phyloP scores from a whole-genome alignment of 139 green algal species.

The Volvox africanus region DNA sequence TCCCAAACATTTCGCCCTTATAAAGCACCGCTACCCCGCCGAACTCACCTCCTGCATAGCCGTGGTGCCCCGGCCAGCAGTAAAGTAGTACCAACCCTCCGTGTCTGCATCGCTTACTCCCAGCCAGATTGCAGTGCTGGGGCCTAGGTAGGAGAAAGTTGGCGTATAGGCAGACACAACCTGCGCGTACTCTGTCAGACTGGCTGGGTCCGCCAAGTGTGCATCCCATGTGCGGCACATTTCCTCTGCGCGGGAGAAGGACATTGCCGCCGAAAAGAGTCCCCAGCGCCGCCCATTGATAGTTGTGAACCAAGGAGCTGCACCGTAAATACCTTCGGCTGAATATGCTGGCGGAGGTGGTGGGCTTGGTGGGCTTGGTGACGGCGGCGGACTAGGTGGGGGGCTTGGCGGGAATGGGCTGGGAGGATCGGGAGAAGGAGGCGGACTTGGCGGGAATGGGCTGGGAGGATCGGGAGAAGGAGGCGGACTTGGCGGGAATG shows the following conservation, averaged over 20 bases:
- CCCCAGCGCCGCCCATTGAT: constrained; percentile 9
- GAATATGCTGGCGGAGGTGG: constrained; percentile 37
- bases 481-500: background rate
- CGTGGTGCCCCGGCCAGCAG: background rate
- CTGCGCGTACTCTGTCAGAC: background rate
- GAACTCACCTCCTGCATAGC: constrained; percentile 9
- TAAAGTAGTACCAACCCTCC: constrained; percentile 47
- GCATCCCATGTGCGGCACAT: background rate
- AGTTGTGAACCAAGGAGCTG: constrained; percentile 19
- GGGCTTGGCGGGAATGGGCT: background rate
- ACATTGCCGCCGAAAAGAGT: background rate
- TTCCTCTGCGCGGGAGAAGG: constrained; percentile 3
- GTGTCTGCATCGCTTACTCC: constrained; percentile 41
- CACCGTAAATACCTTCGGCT: constrained; percentile 21
- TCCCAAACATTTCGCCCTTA: no score
- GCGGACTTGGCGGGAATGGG: background rate
- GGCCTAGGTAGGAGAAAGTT: constrained; percentile 15
- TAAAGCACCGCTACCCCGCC: no score
- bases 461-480: no score
- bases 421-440: background rate
- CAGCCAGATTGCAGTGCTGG: constrained; percentile 29
- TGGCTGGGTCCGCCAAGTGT: background rate
- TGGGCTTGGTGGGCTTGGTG: background rate
- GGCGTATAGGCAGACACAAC: background rate
- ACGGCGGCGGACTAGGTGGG: background rate